Evolutionary conservation across 2,329 filamentous ascomycete genomes (phyloP).

Genomic region (Xylaria polymorpha): DNA sequence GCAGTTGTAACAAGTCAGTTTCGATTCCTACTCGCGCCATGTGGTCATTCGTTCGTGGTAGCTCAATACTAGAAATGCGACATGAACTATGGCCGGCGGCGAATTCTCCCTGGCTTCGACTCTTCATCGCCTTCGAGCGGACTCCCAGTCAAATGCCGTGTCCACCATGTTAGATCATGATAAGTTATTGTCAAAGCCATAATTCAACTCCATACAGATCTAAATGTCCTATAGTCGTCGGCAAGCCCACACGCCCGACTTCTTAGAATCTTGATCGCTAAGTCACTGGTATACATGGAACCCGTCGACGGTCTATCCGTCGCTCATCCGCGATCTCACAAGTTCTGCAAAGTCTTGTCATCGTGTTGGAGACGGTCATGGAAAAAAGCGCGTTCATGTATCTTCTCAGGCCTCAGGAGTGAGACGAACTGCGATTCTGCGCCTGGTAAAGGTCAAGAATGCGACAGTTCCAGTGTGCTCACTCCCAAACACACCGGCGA

Average conservation of each 20-base stretch:
- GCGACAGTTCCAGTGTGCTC: background rate
- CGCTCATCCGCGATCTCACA: background rate
- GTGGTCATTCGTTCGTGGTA: background rate
- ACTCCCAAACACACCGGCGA: background rate
- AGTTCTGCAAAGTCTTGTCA: background rate
- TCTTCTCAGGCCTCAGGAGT: background rate
- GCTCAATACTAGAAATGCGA: background rate
- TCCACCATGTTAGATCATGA: background rate
- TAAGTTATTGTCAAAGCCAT: background rate
- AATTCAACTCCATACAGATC: background rate
- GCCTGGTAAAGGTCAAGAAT: background rate
- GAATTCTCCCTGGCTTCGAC: background rate
- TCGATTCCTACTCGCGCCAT: background rate
- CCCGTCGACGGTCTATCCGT: background rate
- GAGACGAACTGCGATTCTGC: background rate
- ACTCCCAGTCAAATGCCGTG: background rate
- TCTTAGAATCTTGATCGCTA: background rate
- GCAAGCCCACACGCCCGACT: background rate
- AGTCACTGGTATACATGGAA: background rate
- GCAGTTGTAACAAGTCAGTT: background rate
- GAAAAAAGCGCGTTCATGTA: background rate
- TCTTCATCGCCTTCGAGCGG: background rate
- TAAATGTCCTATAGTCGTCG: background rate
- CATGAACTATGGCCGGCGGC: background rate
- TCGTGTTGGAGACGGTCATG: background rate